phyloP scores from a whole-genome alignment of 2,329 filamentous ascomycete genomes.

The Chaetomiaceae sp. region DNA sequence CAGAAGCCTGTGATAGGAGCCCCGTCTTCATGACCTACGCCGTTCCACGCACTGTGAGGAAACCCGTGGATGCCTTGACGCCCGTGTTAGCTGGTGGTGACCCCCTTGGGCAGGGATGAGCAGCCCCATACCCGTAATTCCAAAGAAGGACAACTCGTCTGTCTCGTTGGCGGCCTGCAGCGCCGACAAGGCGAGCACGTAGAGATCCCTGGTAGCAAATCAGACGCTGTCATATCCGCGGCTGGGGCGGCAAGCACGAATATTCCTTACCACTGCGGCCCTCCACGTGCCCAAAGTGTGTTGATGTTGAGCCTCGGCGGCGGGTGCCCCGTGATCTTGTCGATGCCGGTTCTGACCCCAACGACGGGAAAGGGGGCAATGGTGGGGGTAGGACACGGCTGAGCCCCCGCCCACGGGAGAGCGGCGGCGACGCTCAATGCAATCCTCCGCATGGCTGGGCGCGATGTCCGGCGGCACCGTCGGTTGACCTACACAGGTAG shows the following conservation, averaged over 20 bases:
- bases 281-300: constrained; percentile 35
- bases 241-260: constrained; percentile 1
- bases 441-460: constrained; percentile 6
- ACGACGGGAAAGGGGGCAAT: constrained; percentile 27
- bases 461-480: not conserved
- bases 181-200: constrained; percentile 38
- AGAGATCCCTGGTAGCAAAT: constrained; percentile 38
- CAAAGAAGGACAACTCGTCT: constrained; percentile 44
- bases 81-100: no score
- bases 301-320: constrained; percentile 45
- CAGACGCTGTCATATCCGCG: constrained; percentile 1
- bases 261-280: constrained; percentile 42
- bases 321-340: constrained; percentile 32
- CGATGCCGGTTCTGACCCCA: constrained; percentile 34
- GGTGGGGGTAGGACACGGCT: not conserved
- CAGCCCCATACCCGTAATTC: constrained; percentile 37
- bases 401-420: constrained; percentile 13
- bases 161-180: constrained; percentile 37
- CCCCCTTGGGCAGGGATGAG: no score
- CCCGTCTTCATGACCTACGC: constrained; percentile 29
- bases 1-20: constrained; percentile 37
- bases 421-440: constrained; percentile 6
- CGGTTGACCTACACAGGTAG: not conserved
- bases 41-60: constrained; percentile 32
- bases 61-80: constrained; percentile 32